A percentile compares a stretch with the other conserved stretches of the same genome.
These are phyloP conservation scores for Shiraia sp. DNA, from an alignment of 2,329 filamentous ascomycete genomes.

Conservation along the genomic window DNA sequence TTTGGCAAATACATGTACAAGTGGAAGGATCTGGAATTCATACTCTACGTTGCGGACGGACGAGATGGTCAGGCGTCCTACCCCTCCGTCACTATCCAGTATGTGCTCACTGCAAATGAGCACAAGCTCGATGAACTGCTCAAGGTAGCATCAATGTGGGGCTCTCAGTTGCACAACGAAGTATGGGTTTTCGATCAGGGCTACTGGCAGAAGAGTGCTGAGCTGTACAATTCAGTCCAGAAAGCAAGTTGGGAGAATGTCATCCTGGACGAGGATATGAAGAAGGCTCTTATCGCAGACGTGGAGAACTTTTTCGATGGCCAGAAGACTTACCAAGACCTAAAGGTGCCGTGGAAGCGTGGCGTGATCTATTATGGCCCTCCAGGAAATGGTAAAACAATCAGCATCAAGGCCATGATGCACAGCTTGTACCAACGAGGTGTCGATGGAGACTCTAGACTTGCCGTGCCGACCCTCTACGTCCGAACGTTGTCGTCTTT, in stretches of 20 bases:
- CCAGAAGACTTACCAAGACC: constrained; percentile 60
- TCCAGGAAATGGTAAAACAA: constrained; percentile 69
- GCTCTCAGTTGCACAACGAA: constrained; percentile 62
- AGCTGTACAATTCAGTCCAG: constrained; percentile 58
- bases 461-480: constrained; percentile 57
- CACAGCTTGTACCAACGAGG: constrained; percentile 61
- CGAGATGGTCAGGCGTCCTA: constrained; percentile 43
- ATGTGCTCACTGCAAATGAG: constrained; percentile 46
- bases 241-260: constrained; percentile 65
- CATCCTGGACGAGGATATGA: constrained; percentile 68
- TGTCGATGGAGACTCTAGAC: constrained; percentile 31
- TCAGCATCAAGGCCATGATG: constrained; percentile 73
- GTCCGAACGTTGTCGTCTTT: constrained; percentile 56
- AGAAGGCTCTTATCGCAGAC: constrained; percentile 65
- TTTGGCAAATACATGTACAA: constrained; percentile 53
- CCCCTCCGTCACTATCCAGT: constrained; percentile 44
- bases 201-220: constrained; percentile 64
- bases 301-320: constrained; percentile 67
- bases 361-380: constrained; percentile 71
- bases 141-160: constrained; percentile 59
- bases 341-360: constrained; percentile 72
- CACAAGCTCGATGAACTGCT: constrained; percentile 56
- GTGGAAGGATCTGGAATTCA: constrained; percentile 49
- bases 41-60: constrained; percentile 49
- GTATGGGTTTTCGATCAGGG: constrained; percentile 69